These are phyloP conservation scores for Trichosporon coremiiforme DNA, from an alignment of 1,284 basidiomycete genomes.

Conservation along the genomic window DNA sequence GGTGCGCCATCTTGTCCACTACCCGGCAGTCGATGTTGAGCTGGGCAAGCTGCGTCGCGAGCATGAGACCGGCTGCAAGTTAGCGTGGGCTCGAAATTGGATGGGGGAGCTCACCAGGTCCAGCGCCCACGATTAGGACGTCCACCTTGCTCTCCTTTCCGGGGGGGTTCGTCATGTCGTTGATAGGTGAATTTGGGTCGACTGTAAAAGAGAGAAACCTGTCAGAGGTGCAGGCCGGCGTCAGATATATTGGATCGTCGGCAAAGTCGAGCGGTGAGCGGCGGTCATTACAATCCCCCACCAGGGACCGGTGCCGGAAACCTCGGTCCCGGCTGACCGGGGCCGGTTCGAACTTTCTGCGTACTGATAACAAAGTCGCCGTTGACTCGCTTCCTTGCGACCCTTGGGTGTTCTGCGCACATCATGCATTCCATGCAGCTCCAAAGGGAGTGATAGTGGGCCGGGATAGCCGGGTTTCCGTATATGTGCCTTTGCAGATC, in stretches of 20 bases:
- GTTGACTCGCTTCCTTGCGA: neutral
- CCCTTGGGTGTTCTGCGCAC: neutral
- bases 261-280: neutral
- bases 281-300: neutral
- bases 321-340: neutral
- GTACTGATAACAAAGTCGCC: neutral
- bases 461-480: neutral
- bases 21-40: slow-evolving; percentile 37
- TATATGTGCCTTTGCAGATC: neutral
- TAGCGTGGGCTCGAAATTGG: neutral
- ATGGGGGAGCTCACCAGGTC: slow-evolving; percentile 24
- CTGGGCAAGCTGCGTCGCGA: slow-evolving; percentile 31
- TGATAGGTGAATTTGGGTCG: neutral
- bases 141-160: slow-evolving; percentile 24
- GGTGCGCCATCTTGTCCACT: slow-evolving; percentile 42
- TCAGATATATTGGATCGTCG: neutral
- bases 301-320: neutral
- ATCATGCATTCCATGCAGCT: neutral
- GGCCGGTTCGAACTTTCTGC: neutral
- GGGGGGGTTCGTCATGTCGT: neutral
- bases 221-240: neutral
- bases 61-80: slow-evolving; percentile 28
- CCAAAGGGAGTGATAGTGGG: neutral
- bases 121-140: slow-evolving; percentile 32
- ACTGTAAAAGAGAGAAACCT: too few relatives aligned